These are phyloP conservation scores for Curvularia spicifera DNA, from an alignment of 2,329 filamentous ascomycete species.

Conservation along the genomic window DNA sequence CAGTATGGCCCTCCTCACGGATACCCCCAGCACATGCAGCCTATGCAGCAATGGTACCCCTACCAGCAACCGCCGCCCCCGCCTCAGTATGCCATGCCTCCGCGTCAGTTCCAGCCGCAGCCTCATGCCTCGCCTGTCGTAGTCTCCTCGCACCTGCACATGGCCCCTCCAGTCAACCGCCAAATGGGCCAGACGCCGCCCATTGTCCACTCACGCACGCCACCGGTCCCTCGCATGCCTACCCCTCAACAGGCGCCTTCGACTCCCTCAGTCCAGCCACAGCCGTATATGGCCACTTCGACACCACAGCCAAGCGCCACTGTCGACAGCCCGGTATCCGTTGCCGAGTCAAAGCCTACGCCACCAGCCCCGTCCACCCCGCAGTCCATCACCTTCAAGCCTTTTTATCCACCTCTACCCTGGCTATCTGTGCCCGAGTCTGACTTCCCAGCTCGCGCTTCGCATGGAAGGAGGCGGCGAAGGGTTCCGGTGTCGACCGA, in stretches of 20 bases:
- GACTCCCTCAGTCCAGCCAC: slow-evolving; percentile 46
- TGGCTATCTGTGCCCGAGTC: slow-evolving; percentile 65
- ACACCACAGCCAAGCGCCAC: slow-evolving; percentile 41
- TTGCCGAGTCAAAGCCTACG: slow-evolving; percentile 26
- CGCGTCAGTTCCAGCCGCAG: slow-evolving; percentile 48
- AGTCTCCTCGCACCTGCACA: slow-evolving; percentile 55
- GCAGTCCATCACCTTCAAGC: slow-evolving; percentile 45
- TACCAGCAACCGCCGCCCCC: slow-evolving; percentile 46
- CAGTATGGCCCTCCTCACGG: slow-evolving; percentile 52
- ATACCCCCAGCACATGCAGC: slow-evolving; percentile 49
- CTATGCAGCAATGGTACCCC: slow-evolving; percentile 50
- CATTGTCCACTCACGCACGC: slow-evolving; percentile 46
- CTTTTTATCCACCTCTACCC: slow-evolving; percentile 62
- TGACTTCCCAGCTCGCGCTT: slow-evolving; percentile 61
- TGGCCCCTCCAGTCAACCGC: slow-evolving; percentile 51
- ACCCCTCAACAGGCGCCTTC: slow-evolving; percentile 44
- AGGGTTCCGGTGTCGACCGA: slow-evolving; percentile 48
- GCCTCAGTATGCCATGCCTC: slow-evolving; percentile 49
- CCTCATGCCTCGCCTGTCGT: slow-evolving; percentile 54
- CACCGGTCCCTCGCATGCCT: slow-evolving; percentile 40
- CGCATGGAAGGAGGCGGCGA: slow-evolving; percentile 54
- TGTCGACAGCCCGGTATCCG: slow-evolving; percentile 37
- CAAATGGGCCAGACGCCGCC: slow-evolving; percentile 47
- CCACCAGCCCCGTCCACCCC: slow-evolving; percentile 25
- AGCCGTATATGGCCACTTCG: slow-evolving; percentile 42